A percentile compares a stretch with the other conserved stretches of the same genome.
Conservation (phyloP, 805 yeast genomes). For the Saccharomyces jurei region DNA sequence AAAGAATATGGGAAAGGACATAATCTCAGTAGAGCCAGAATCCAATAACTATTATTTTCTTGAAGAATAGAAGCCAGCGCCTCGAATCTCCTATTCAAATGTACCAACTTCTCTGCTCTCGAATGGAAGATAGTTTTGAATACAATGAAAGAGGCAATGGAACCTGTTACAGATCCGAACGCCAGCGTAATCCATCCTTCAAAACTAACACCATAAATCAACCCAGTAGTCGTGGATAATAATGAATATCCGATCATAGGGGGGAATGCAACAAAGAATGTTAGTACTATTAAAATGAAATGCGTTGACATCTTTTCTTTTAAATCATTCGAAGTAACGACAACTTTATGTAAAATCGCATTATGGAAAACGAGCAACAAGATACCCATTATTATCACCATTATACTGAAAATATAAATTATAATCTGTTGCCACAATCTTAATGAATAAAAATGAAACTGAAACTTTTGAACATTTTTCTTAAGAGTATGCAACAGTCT, state of each 20-base stretch:
- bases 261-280: conserved; percentile 75
- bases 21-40: conserved; percentile 65
- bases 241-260: conserved; percentile 81
- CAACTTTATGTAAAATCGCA: conserved; percentile 28
- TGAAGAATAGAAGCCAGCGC: conserved; percentile 68
- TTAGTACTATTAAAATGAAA: conserved; percentile 40
- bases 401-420: conserved; percentile 9
- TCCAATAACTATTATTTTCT: conserved; percentile 58
- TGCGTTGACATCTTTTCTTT: conserved; percentile 34
- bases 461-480: conserved; percentile 7
- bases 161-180: conserved; percentile 61
- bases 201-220: conserved; percentile 68
- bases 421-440: conserved; percentile 19
- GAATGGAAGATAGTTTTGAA: conserved; percentile 52
- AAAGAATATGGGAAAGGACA: conserved; percentile 92
- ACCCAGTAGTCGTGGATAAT: conserved; percentile 60
- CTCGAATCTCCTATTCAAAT: conserved; percentile 54
- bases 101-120: conserved; percentile 53
- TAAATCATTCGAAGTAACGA: conserved; percentile 40
- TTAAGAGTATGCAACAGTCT: conserved; percentile 20
- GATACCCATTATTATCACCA: conserved; percentile 12
- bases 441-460: conserved; percentile 12
- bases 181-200: conserved; percentile 76
- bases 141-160: conserved; percentile 61
- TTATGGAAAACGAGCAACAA: conserved; percentile 23